Evolutionary conservation across 441 rosid genomes (phyloP).

Genomic region (Cnidoscolus chayamansa): DNA sequence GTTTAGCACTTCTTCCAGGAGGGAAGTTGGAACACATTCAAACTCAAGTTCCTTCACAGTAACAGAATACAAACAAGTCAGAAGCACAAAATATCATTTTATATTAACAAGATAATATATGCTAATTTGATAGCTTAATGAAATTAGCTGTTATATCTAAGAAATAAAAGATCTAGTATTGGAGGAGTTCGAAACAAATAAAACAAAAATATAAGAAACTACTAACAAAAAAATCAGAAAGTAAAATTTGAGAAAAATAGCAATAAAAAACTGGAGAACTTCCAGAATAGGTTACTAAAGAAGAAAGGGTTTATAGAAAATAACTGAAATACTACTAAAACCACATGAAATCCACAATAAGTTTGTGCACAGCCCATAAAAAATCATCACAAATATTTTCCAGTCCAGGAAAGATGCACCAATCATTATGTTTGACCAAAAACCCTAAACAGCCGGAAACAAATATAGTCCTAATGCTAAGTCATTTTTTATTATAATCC

Average conservation of each 20-base stretch:
- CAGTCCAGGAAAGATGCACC: neutral
- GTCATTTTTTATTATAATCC: neutral
- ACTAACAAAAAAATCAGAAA: neutral
- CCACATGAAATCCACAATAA: neutral
- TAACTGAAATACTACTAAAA: neutral
- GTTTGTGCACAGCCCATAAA: neutral
- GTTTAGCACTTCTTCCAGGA: constrained; percentile 81
- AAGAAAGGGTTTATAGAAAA: neutral
- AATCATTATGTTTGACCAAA: neutral
- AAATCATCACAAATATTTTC: neutral
- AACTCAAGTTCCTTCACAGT: constrained; percentile 68
- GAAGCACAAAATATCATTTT: constrained; percentile 13
- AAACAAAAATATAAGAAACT: neutral
- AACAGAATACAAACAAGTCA: constrained; percentile 22
- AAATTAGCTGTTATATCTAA: neutral
- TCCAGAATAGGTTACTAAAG: neutral
- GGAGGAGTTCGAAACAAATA: neutral
- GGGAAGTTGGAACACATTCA: constrained; percentile 94
- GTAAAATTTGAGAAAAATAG: neutral
- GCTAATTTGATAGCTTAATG: neutral
- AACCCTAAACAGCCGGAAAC: neutral
- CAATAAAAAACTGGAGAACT: neutral
- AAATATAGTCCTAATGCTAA: neutral
- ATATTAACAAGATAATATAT: neutral
- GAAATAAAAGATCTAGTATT: neutral